Evolutionary conservation across 1,284 basidiomycete genomes (phyloP).

Genomic region (Mycena citricolor): DNA sequence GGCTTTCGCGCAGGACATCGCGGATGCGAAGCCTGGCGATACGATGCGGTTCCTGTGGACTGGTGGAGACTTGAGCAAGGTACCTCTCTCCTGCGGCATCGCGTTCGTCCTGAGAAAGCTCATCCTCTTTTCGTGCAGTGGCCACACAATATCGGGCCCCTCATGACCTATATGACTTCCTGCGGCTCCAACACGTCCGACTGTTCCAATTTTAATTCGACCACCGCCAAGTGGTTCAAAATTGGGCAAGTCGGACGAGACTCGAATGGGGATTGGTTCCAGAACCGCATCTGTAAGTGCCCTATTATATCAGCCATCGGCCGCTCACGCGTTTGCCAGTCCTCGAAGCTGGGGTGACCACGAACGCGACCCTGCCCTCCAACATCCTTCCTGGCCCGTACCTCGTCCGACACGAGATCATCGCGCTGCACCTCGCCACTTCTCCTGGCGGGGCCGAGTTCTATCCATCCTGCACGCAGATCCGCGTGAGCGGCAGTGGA

Average conservation of each 20-base stretch:
- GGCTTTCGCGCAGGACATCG: conserved; percentile 50
- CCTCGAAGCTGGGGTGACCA: conserved; percentile 34
- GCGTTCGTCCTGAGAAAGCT: too few relatives aligned
- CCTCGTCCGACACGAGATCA: conserved; percentile 71
- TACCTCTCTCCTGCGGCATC: conserved; percentile 26
- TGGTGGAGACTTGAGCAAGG: conserved; percentile 47
- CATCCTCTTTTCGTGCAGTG: conserved; percentile 29
- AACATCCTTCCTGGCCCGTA: conserved; percentile 62
- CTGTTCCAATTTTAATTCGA: conserved; percentile 50
- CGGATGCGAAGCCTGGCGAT: conserved; percentile 64
- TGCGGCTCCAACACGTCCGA: conserved; percentile 44
- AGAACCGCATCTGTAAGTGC: conserved; percentile 16
- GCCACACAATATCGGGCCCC: conserved; percentile 57
- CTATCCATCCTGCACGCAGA: conserved; percentile 69
- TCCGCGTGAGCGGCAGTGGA: conserved; percentile 53
- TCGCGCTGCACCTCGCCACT: conserved; percentile 62
- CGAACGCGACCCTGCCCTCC: conserved; percentile 52
- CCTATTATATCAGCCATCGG: not conserved
- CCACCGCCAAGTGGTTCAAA: conserved; percentile 58
- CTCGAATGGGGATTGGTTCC: conserved; percentile 17
- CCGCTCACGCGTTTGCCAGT: conserved; percentile 1
- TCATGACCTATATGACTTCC: conserved; percentile 57
- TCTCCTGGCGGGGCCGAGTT: conserved; percentile 61
- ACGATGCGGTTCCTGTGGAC: conserved; percentile 59
- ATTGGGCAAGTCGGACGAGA: conserved; percentile 27